Conservation (phyloP, 2,329 filamentous ascomycete genomes). For the Fusarium nanum region DNA sequence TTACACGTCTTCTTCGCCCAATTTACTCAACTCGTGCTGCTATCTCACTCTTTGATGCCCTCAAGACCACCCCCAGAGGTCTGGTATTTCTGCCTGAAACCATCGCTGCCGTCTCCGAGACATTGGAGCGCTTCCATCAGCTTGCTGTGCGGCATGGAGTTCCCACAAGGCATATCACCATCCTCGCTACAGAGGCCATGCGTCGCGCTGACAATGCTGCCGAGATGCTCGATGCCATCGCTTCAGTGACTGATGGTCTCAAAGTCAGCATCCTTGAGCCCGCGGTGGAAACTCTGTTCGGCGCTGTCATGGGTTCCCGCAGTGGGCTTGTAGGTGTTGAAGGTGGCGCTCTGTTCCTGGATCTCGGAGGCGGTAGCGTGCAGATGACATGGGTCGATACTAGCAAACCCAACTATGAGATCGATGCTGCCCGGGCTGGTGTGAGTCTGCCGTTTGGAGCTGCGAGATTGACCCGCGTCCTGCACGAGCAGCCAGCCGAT, state of each 20-base stretch:
- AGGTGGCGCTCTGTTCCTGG: constrained; percentile 79
- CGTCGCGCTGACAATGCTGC: constrained; percentile 80
- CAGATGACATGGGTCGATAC: constrained; percentile 74
- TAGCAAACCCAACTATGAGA: constrained; percentile 58
- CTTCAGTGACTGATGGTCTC: constrained; percentile 69
- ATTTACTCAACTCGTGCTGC: constrained; percentile 81
- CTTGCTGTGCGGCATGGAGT: constrained; percentile 79
- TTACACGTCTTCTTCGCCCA: constrained; percentile 78
- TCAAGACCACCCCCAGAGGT: constrained; percentile 62
- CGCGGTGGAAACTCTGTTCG: constrained; percentile 83
- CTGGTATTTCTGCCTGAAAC: constrained; percentile 63
- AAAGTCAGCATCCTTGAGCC: constrained; percentile 79
- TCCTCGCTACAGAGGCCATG: constrained; percentile 91
- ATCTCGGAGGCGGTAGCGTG: constrained; percentile 80
- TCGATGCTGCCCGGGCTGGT: constrained; percentile 65
- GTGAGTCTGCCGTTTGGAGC: constrained; percentile 72
- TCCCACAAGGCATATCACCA: constrained; percentile 70
- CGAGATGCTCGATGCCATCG: constrained; percentile 75
- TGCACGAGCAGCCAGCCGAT: constrained; percentile 55
- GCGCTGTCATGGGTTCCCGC: constrained; percentile 81
- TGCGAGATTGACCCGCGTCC: constrained; percentile 64
- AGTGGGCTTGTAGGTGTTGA: constrained; percentile 75
- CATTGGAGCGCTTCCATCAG: constrained; percentile 75
- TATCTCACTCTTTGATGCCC: constrained; percentile 89
- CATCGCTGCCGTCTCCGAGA: constrained; percentile 73